Evolutionary conservation across 1,284 basidiomycete genomes (phyloP).

Genomic region (Volvariella volvacea): DNA sequence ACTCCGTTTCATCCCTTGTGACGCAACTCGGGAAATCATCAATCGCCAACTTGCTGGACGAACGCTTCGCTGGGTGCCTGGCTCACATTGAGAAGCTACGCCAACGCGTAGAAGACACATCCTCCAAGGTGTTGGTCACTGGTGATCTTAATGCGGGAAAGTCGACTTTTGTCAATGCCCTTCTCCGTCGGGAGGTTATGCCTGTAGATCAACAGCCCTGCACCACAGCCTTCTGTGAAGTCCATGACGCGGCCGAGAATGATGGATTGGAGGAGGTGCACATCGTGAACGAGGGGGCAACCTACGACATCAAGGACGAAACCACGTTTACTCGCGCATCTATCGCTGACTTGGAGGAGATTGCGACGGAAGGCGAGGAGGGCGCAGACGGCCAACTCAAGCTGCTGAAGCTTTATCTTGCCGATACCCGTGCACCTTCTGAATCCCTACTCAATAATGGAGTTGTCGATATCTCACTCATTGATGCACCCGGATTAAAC

Average conservation of each 20-base stretch:
- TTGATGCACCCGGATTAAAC: constrained; percentile 97
- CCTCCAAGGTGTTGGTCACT: constrained; percentile 97
- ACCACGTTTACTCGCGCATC: constrained; percentile 70
- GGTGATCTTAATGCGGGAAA: constrained; percentile 99
- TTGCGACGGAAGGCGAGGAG: constrained; percentile 74
- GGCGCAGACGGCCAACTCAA: constrained; percentile 65
- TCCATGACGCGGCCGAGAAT: constrained; percentile 88
- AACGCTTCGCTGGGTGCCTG: constrained; percentile 73
- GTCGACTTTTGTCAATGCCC: constrained; percentile 95
- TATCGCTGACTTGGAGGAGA: constrained; percentile 71
- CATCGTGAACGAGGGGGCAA: constrained; percentile 57
- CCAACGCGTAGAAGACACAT: constrained; percentile 84
- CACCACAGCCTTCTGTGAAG: constrained; percentile 96
- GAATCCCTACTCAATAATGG: constrained; percentile 93
- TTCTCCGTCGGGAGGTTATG: constrained; percentile 87
- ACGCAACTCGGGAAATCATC: constrained; percentile 89
- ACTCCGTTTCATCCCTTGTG: constrained; percentile 75
- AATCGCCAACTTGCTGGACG: constrained; percentile 89
- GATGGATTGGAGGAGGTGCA: constrained; percentile 80
- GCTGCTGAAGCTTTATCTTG: constrained; percentile 81
- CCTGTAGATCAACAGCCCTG: constrained; percentile 98
- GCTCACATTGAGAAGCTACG: constrained; percentile 84
- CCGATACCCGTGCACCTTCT: constrained; percentile 64
- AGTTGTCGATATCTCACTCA: constrained; percentile 95
- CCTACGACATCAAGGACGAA: constrained; percentile 71